Evolutionary conservation across 441 rosid species (phyloP), one percentile per base, ranked within the genome.

Genomic region (Gossypium gossypioides): DNA sequence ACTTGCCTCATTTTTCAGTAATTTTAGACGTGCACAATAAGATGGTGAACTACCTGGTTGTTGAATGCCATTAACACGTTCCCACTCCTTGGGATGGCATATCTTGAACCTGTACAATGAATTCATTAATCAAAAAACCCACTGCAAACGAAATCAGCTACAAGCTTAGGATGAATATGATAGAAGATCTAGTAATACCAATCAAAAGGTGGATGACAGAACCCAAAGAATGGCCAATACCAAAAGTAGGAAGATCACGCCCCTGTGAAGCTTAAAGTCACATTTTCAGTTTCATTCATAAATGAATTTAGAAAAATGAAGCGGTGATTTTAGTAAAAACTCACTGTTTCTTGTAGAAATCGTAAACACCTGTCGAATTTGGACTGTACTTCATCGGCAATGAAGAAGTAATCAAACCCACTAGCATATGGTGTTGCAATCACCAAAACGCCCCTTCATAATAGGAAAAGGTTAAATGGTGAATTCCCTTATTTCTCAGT

Each of bases 361-460:
- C 96, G 87, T 61, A 82, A 82, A 69, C 97, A 91, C 80, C 97
- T 86, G 78, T 94, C 97, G 72, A 87, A 89, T 85, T 94, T 94
- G 80, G 88, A 88, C 75, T 94, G 96, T 66, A 88, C 97, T 86
- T 94, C 96, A 81, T 91, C 96, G 7, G 97, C 96, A 69, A 91
- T 91, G 81, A 68, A 78, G 86, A 90, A 91, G 80, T 94, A 84
- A 81, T 94, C 98, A 71, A 94, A 91, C 71, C 98, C 97, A 86
- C 98, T 94, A 66, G 96, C 86, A 82, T 90, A 94, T 15, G 98
- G 98, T 65, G 98, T 91, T 1, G 97, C 98, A 44, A 94, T 87
- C 89, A 94, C 96, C 89, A 94, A 79, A 75, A 85, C 67, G 73
- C 92, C 99, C 89, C 99, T 94, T 72, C 50, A 80, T 78, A 50